Evolutionary conservation across 116 monocot genomes (phyloP).

Genomic region (Posidonia oceanica): DNA sequence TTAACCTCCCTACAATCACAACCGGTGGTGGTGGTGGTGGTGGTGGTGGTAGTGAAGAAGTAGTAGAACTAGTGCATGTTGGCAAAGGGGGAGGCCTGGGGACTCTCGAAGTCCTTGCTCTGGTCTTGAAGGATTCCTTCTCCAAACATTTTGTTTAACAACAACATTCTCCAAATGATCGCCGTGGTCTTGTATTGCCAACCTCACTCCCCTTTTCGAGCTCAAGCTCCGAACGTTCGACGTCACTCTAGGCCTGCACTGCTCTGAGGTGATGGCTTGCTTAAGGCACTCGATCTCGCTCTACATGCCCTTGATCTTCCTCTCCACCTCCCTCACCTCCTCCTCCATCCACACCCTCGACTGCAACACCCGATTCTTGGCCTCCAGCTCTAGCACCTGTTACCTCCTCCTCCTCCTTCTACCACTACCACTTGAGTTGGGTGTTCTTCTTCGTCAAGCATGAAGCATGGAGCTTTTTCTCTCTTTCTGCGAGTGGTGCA

Average conservation of each 20-base stretch:
- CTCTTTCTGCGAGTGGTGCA: neutral
- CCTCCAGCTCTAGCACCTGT: constrained; percentile 24
- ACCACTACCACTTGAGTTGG: neutral
- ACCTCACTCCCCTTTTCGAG: no score
- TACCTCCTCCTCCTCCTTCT: neutral
- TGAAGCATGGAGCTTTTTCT: no score
- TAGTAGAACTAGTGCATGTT: no score
- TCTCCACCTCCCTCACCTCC: constrained; percentile 38
- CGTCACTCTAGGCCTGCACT: no score
- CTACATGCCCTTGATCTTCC: constrained; percentile 13
- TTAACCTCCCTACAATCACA: no score
- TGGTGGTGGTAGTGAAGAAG: no score
- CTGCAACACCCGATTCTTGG: constrained; percentile 28
- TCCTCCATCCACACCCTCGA: constrained; percentile 17
- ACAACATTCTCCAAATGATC: no score
- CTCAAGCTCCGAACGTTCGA: no score
- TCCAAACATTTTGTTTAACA: no score
- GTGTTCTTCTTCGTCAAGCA: neutral
- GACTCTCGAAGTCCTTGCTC: neutral
- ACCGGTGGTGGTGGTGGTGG: no score
- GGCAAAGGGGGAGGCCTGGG: no score
- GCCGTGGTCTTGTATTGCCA: no score
- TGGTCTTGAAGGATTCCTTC: constrained; percentile 11
- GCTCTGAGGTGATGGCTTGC: constrained; percentile 4
- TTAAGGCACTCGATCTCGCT: constrained; percentile 34